Conservation (phyloP, 1,284 basidiomycete genomes). For the Microbotryum lychnidis-dioicae region DNA sequence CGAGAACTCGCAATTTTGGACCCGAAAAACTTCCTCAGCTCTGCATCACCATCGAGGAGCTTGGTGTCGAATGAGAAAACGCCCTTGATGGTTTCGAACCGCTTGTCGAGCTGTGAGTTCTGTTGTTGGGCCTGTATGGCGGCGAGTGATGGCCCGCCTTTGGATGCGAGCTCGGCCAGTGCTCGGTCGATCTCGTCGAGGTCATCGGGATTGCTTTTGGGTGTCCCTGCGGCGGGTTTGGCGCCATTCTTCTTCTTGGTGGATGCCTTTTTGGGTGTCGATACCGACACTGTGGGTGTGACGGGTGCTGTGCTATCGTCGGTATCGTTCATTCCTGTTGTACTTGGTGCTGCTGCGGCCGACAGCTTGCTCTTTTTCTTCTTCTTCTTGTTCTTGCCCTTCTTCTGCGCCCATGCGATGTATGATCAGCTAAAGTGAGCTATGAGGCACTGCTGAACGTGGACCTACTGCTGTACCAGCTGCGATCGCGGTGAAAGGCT, state of each 20-base stretch:
- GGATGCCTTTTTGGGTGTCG: neutral
- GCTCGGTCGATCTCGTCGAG: constrained; percentile 74
- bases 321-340: constrained; percentile 39
- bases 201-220: constrained; percentile 4
- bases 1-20: constrained; percentile 63
- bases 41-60: constrained; percentile 74
- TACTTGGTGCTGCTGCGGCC: constrained; percentile 40
- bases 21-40: constrained; percentile 86
- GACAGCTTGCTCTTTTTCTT: constrained; percentile 46
- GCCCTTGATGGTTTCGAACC: constrained; percentile 19
- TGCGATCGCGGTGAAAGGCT: constrained; percentile 9
- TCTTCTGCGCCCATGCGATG: constrained; percentile 33
- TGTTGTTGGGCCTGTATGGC: neutral
- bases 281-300: neutral
- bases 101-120: neutral
- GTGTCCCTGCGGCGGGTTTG: constrained; percentile 24
- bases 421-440: neutral
- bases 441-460: neutral
- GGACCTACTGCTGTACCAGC: neutral
- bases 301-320: neutral
- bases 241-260: constrained; percentile 1
- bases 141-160: constrained; percentile 45
- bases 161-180: constrained; percentile 67
- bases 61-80: constrained; percentile 54
- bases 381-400: constrained; percentile 45